Conservation (phyloP, 1,139 yeast species). For the Hanseniaspora uvarum region DNA sequence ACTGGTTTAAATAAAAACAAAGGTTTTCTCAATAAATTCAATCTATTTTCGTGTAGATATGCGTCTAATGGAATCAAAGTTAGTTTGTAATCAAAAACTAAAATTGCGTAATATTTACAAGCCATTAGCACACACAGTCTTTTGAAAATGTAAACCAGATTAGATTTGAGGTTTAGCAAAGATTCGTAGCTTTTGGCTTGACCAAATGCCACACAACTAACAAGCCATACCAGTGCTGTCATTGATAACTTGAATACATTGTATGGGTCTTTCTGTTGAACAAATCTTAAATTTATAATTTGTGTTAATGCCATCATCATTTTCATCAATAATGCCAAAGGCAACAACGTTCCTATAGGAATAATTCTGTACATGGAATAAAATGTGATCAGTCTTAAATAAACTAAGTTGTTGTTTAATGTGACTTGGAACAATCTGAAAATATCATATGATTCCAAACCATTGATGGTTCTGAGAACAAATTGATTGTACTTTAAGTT, state of each 20-base stretch:
- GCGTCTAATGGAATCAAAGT: background rate
- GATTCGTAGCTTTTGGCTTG: background rate
- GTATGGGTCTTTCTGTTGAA: slow-evolving; percentile 6
- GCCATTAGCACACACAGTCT: slow-evolving; percentile 12
- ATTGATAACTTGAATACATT: background rate
- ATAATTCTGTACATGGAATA: background rate
- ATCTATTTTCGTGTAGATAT: background rate
- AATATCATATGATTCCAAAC: slow-evolving; percentile 1
- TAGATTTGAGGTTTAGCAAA: background rate
- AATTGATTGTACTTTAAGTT: slow-evolving; percentile 10
- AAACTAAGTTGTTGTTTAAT: slow-evolving; percentile 1
- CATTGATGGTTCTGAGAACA: slow-evolving; percentile 6
- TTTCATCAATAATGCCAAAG: background rate
- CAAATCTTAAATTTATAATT: slow-evolving; percentile 5
- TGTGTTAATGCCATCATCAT: slow-evolving; percentile 12
- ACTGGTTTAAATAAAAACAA: background rate
- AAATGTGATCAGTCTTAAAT: background rate
- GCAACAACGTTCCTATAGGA: slow-evolving; percentile 6
- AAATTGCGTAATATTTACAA: slow-evolving; percentile 5
- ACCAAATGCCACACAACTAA: slow-evolving; percentile 11
- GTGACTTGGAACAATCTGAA: slow-evolving; percentile 13
- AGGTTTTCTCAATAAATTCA: slow-evolving; percentile 1
- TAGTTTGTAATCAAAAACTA: slow-evolving; percentile 8
- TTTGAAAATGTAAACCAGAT: slow-evolving; percentile 2
- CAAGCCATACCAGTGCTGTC: background rate